Evolutionary conservation across 495 filamentous ascomycete species (phyloP).

Genomic region (Parathielavia hyrcaniae): DNA sequence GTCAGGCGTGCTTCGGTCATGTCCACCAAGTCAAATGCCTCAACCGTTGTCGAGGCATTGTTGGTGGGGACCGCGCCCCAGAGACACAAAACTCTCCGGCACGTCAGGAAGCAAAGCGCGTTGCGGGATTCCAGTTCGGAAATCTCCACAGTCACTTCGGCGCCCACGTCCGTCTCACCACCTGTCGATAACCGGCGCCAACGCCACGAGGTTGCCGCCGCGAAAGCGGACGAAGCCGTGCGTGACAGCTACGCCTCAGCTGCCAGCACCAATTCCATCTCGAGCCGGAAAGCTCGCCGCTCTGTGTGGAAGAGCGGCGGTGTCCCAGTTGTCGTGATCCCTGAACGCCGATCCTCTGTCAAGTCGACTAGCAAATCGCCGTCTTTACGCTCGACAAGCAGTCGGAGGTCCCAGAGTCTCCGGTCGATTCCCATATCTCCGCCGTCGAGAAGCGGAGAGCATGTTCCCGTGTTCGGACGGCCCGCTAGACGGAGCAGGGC

Average conservation of each 20-base stretch:
- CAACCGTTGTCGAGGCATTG: conserved; percentile 65
- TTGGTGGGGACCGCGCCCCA: conserved; percentile 57
- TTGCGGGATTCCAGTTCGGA: conserved; percentile 51
- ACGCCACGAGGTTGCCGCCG: conserved; percentile 19
- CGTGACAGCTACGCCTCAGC: conserved; percentile 56
- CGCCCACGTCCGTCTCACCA: conserved; percentile 31
- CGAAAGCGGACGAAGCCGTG: conserved; percentile 34
- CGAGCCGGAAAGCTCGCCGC: conserved; percentile 48
- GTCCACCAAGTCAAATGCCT: conserved; percentile 54
- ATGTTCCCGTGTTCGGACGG: conserved; percentile 31
- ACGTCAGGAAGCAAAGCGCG: conserved; percentile 55
- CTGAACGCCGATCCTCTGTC: conserved; percentile 60
- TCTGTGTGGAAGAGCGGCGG: conserved; percentile 50
- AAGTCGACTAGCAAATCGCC: conserved; percentile 45
- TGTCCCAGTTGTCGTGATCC: conserved; percentile 67
- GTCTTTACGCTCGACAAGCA: conserved; percentile 50
- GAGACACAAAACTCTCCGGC: conserved; percentile 56
- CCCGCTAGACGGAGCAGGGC: conserved; percentile 39
- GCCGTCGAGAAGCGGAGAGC: conserved; percentile 30
- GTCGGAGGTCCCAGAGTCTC: conserved; percentile 43
- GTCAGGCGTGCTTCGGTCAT: conserved; percentile 53
- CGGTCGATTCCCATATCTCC: conserved; percentile 37
- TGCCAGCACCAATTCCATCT: conserved; percentile 49
- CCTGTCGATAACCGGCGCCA: conserved; percentile 25
- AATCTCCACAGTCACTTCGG: conserved; percentile 47